A percentile compares a stretch with the other conserved stretches of the same genome.
These are phyloP conservation scores for Erysimum cheiri DNA, from an alignment of 441 rosid species.

Conservation along the genomic window DNA sequence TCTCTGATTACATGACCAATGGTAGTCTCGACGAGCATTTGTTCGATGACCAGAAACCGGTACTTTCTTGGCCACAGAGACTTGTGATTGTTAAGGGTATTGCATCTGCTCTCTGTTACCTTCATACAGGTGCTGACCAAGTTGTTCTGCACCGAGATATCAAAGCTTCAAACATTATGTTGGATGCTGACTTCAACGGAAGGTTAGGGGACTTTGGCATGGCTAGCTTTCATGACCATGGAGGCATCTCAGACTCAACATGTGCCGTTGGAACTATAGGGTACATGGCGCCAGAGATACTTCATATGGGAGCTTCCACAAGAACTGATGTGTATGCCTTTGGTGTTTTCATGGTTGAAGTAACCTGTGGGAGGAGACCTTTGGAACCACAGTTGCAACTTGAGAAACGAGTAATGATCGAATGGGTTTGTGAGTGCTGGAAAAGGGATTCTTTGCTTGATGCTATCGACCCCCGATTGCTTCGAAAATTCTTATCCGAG, in stretches of 20 bases:
- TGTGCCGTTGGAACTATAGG: slow-evolving; percentile 67
- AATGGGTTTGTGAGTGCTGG: slow-evolving; percentile 40
- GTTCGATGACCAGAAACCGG: slow-evolving; percentile 23
- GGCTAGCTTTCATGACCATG: slow-evolving; percentile 54
- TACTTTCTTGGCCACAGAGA: slow-evolving; percentile 30
- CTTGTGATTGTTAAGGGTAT: slow-evolving; percentile 46
- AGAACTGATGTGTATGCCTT: slow-evolving; percentile 38
- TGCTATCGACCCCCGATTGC: slow-evolving; percentile 16
- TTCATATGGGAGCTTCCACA: slow-evolving; percentile 44
- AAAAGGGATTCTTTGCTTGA: not conserved
- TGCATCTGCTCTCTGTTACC: slow-evolving; percentile 58
- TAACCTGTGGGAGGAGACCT: slow-evolving; percentile 33
- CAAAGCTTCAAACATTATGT: slow-evolving; percentile 57
- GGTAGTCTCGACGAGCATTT: slow-evolving; percentile 35
- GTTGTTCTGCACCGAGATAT: slow-evolving; percentile 67
- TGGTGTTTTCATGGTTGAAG: slow-evolving; percentile 41
- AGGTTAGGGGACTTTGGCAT: slow-evolving; percentile 69
- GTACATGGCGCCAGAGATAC: slow-evolving; percentile 59
- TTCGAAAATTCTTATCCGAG: not conserved
- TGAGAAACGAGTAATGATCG: slow-evolving; percentile 1
- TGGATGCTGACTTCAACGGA: slow-evolving; percentile 55
- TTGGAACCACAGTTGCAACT: slow-evolving; percentile 20
- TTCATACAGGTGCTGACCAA: slow-evolving; percentile 67
- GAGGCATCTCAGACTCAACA: slow-evolving; percentile 42
- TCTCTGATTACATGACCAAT: slow-evolving; percentile 39